Conservation (phyloP, 2,329 filamentous ascomycete species). For the Venturiaceae sp. region DNA sequence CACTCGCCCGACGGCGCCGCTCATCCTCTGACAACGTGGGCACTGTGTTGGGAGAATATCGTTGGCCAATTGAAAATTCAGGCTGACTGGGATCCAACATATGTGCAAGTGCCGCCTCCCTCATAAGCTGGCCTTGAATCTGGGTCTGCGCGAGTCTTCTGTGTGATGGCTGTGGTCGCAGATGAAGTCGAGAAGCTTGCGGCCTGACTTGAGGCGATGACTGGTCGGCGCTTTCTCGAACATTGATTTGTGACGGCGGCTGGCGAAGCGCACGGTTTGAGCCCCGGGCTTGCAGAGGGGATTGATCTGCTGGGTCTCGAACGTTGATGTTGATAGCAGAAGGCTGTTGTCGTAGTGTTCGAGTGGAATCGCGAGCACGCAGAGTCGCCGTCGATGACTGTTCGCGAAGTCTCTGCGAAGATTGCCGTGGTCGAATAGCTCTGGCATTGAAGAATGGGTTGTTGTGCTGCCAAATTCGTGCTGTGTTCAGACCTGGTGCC, state of each 20-base stretch:
- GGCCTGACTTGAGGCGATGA: conserved; percentile 19
- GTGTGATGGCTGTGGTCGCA: conserved; percentile 23
- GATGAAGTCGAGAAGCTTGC: conserved; percentile 24
- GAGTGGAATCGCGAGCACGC: not conserved
- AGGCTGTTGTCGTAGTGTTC: conserved; percentile 20
- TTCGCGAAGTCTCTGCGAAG: conserved; percentile 22
- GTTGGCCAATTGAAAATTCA: not conserved
- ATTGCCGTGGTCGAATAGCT: conserved; percentile 16
- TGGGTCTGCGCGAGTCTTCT: not conserved
- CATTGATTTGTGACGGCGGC: conserved; percentile 15
- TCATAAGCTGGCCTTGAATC: not conserved
- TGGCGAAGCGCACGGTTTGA: conserved; percentile 14
- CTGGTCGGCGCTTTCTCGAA: conserved; percentile 17
- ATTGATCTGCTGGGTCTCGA: not conserved
- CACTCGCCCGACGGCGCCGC: conserved; percentile 5
- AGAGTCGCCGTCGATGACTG: conserved; percentile 20
- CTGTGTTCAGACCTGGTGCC: conserved; percentile 19
- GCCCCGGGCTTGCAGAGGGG: not conserved
- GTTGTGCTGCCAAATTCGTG: conserved; percentile 6
- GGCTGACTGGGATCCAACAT: not conserved
- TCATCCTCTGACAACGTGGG: conserved; percentile 8
- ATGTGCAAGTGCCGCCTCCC: not conserved
- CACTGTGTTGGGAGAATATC: not conserved
- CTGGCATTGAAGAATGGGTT: conserved; percentile 6
- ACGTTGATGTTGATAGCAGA: conserved; percentile 19